phyloP scores from a whole-genome alignment of 371 early-diverging fungal species.

The Actinomucor elegans region DNA sequence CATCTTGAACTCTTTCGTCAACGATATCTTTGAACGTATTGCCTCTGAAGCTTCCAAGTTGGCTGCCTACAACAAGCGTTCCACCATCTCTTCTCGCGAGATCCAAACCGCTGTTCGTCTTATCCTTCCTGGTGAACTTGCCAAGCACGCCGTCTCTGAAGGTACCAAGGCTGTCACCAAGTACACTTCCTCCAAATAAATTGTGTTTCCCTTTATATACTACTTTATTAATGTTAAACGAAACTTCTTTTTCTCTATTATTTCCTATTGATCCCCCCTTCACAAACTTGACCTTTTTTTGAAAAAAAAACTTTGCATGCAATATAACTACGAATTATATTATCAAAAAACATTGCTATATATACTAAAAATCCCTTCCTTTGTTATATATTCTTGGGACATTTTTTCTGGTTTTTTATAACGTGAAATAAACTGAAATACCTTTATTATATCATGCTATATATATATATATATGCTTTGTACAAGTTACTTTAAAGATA shows the following conservation, averaged over 20 bases:
- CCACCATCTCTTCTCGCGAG: conserved; percentile 94
- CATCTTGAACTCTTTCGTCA: conserved; percentile 97
- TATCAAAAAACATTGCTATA: conserved; percentile 1
- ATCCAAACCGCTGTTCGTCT: conserved; percentile 94
- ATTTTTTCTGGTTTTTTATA: neutral
- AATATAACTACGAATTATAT: conserved; percentile 1
- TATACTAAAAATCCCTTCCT: neutral
- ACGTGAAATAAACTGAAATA: neutral
- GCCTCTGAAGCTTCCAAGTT: conserved; percentile 89
- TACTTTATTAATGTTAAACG: conserved; percentile 2
- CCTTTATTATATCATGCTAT: conserved; percentile 1
- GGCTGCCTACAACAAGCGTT: conserved; percentile 92
- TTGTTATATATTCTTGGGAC: neutral
- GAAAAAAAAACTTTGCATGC: neutral
- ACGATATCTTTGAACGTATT: conserved; percentile 96
- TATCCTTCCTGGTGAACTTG: conserved; percentile 93
- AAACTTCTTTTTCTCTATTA: neutral
- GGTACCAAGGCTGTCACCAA: conserved; percentile 98
- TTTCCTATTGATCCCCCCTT: neutral
- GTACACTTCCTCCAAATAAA: conserved; percentile 84
- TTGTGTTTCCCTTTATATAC: neutral
- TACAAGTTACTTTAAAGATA: too few species aligned
- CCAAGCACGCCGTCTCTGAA: conserved; percentile 97
- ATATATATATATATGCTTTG: too few species aligned
- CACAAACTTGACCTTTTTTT: neutral